Percentiles rank a stretch among this genome's conserved stretches.
phyloP scores from a whole-genome alignment of 306 rosid genomes.

The Erythrophleum fordii region DNA sequence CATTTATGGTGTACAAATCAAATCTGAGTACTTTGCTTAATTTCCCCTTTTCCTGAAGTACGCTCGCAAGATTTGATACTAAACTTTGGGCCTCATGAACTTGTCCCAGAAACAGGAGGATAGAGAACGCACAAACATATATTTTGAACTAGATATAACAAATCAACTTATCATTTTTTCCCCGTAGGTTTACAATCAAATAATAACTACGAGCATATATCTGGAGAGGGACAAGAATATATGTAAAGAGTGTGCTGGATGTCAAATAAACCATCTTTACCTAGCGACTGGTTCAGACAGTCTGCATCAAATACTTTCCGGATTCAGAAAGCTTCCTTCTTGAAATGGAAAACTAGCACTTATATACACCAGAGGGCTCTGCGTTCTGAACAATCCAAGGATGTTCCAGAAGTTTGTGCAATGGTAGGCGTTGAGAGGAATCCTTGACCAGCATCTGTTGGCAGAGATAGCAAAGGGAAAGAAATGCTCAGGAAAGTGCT shows the following conservation, averaged over 20 bases:
- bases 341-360: slow-evolving; percentile 46
- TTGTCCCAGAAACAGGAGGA: no score
- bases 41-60: not conserved
- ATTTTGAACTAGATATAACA: not conserved
- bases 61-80: no score
- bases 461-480: not conserved
- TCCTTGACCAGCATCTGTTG: slow-evolving; percentile 93
- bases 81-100: not conserved
- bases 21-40: not conserved
- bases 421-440: slow-evolving; percentile 77
- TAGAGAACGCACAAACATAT: not conserved
- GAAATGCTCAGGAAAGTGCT: slow-evolving; percentile 19
- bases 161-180: not conserved
- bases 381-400: slow-evolving; percentile 99
- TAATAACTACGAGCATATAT: slow-evolving; percentile 14
- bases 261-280: slow-evolving; percentile 2
- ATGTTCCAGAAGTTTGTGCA: slow-evolving; percentile 94
- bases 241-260: not conserved
- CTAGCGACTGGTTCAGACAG: slow-evolving; percentile 25
- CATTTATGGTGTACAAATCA: not conserved
- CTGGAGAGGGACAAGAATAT: slow-evolving; percentile 3
- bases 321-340: slow-evolving; percentile 24
- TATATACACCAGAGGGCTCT: slow-evolving; percentile 87
- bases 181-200: slow-evolving; percentile 25
- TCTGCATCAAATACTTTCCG: slow-evolving; percentile 29